Evolutionary conservation across 2,329 filamentous ascomycete genomes (phyloP).

Genomic region (Ophiocordyceps unilateralis): DNA sequence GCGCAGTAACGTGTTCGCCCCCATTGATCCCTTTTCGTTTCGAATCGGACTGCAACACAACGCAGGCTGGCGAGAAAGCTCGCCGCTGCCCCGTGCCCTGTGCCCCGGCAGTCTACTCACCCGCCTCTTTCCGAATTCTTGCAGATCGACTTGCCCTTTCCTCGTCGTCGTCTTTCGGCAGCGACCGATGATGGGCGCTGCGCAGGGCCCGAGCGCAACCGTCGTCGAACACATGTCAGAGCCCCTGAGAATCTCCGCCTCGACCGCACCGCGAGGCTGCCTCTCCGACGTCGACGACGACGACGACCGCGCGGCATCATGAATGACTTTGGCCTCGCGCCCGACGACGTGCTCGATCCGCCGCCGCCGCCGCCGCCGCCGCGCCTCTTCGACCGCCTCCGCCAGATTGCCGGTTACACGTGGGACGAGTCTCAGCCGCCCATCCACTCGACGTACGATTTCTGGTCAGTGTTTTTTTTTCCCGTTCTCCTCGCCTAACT

Average conservation of each 20-base stretch:
- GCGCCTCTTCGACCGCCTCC: constrained; percentile 55
- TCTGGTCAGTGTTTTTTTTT: constrained; percentile 41
- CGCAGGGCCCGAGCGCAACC: constrained; percentile 9
- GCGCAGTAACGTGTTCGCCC: too few species aligned
- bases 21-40: neutral
- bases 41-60: too few species aligned
- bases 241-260: constrained; percentile 4
- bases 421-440: constrained; percentile 51
- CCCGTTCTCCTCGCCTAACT: too few species aligned
- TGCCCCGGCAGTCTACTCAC: too few species aligned
- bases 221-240: constrained; percentile 11
- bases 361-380: constrained; percentile 45
- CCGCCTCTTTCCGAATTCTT: too few species aligned
- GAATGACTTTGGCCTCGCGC: constrained; percentile 31
- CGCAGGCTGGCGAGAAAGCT: too few species aligned
- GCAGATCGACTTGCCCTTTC: too few species aligned
- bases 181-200: constrained; percentile 16
- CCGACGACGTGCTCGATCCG: constrained; percentile 41
- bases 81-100: too few species aligned
- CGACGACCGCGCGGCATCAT: constrained; percentile 17
- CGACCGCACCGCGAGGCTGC: neutral
- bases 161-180: neutral
- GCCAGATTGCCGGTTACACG: constrained; percentile 55
- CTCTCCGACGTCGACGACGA: neutral
- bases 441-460: constrained; percentile 62